Evolutionary conservation across 2,329 filamentous ascomycete species (phyloP).

Genomic region (Ciborinia camelliae): DNA sequence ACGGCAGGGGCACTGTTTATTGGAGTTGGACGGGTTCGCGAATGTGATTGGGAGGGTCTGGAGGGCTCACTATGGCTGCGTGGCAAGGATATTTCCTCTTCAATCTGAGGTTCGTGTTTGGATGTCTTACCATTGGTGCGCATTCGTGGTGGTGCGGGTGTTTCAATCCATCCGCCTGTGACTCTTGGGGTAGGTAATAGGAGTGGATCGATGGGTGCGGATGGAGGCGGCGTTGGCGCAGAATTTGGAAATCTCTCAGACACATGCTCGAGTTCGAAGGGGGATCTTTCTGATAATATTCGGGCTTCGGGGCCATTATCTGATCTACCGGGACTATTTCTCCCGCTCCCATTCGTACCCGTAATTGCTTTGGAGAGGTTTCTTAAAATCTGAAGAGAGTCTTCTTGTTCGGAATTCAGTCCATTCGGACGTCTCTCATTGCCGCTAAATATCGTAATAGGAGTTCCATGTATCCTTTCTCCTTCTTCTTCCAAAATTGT

Average conservation of each 20-base stretch:
- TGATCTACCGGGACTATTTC: slow-evolving; percentile 25
- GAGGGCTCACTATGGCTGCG: slow-evolving; percentile 4
- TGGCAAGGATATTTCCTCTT: slow-evolving; percentile 11
- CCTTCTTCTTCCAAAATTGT: slow-evolving; percentile 32
- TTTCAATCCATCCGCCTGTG: slow-evolving; percentile 36
- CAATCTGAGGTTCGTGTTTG: slow-evolving; percentile 9
- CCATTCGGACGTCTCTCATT: neutral
- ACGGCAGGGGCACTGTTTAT: slow-evolving; percentile 29
- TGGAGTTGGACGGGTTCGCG: slow-evolving; percentile 18
- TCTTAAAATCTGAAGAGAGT: slow-evolving; percentile 20
- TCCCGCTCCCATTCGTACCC: slow-evolving; percentile 10
- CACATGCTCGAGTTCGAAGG: slow-evolving; percentile 33
- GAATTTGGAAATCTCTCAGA: slow-evolving; percentile 29
- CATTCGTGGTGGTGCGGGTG: slow-evolving; percentile 34
- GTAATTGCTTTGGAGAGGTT: slow-evolving; percentile 18
- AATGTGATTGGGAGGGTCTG: slow-evolving; percentile 4
- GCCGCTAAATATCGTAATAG: slow-evolving; percentile 27
- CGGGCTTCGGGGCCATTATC: slow-evolving; percentile 32
- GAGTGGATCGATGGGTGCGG: slow-evolving; percentile 24
- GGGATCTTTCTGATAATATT: slow-evolving; percentile 30
- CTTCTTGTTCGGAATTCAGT: slow-evolving; percentile 8
- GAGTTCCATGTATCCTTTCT: slow-evolving; percentile 23
- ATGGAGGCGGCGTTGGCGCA: slow-evolving; percentile 24
- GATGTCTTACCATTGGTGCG: neutral
- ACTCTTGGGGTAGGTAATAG: slow-evolving; percentile 34